Evolutionary conservation across 148 eudicot genomes (phyloP), one percentile per base, ranked within the genome.

Genomic region (Chenopodium berlandieri): DNA sequence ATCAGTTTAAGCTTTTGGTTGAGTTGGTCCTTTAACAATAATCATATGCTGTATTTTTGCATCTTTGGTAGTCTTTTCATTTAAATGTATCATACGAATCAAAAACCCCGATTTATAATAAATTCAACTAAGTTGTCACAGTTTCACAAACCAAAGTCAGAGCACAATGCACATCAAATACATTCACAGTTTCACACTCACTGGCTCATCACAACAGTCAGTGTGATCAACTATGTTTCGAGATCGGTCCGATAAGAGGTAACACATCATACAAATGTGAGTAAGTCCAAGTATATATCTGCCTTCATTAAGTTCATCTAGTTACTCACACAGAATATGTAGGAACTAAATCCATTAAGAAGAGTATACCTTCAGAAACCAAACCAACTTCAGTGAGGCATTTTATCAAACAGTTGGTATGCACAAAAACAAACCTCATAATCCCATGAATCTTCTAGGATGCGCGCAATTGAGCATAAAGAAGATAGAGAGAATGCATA

Each of bases 321-420:
- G 20, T 56, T 2, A 56, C 22, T 56, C 62, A 56, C 14, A 56
- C 62, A 14, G 16, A 56, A 34, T 34, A 34, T 34, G 37, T 34
- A 34, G 5, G 37, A 34, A 34, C 37, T 34, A 34, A 34, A 34
- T 34, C 69, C 31, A 23, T 23, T 25, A 9, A 25, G 32, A 65
- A 10, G 14, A 23, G 13, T 65, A 27, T 65, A 25, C 69, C 32
- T 23, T 65, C 69, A 25, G 10, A 65, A 65, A 23, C 27, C 32
- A 8, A 25, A 7, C 69, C 27, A 11, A 23, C 62, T 56, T 65
- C 32, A 23, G 10, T 23, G 31, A 65, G 14, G 32, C 69, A 25
- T 65, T 65, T 65, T 65, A 23, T 65, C 69, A 23, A 65, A 13
- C 69, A 65, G 69, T 65, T 65, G 23, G 69, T 65, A 56, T 56